A percentile compares a stretch with the other conserved stretches of the same genome.
Conservation (phyloP, 2,329 filamentous ascomycete species). For the Cercospora berteroae region DNA sequence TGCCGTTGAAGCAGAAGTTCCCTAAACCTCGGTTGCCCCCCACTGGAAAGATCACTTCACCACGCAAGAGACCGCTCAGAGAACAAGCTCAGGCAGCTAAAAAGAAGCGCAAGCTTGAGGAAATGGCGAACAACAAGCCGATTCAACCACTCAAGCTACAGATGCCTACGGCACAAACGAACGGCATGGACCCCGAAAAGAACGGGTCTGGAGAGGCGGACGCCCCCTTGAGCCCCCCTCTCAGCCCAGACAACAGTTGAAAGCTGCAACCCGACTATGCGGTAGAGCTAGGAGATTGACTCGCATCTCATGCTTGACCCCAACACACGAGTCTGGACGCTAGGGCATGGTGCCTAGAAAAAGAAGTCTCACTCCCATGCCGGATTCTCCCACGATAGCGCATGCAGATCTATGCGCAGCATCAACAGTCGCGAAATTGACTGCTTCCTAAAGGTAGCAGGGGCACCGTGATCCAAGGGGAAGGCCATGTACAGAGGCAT, state of each 20-base stretch:
- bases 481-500: background rate
- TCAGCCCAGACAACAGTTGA: constrained; percentile 6
- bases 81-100: constrained; percentile 81
- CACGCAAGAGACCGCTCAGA: constrained; percentile 76
- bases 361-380: background rate
- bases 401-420: background rate
- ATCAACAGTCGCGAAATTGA: background rate
- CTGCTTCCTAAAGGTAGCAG: background rate
- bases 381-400: background rate
- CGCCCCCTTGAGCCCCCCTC: constrained; percentile 73
- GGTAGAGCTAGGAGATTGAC: background rate
- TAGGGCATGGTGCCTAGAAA: background rate
- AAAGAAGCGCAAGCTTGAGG: constrained; percentile 74
- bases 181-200: constrained; percentile 58
- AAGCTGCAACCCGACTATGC: background rate
- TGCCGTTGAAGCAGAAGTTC: constrained; percentile 84
- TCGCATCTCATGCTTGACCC: background rate
- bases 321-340: background rate
- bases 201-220: constrained; percentile 61
- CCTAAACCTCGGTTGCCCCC: constrained; percentile 61
- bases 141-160: constrained; percentile 51
- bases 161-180: constrained; percentile 44
- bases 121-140: constrained; percentile 48
- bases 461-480: background rate
- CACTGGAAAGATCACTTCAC: constrained; percentile 83